phyloP scores from a whole-genome alignment of 306 rosid genomes.

The Pterocarpus macrocarpus region DNA sequence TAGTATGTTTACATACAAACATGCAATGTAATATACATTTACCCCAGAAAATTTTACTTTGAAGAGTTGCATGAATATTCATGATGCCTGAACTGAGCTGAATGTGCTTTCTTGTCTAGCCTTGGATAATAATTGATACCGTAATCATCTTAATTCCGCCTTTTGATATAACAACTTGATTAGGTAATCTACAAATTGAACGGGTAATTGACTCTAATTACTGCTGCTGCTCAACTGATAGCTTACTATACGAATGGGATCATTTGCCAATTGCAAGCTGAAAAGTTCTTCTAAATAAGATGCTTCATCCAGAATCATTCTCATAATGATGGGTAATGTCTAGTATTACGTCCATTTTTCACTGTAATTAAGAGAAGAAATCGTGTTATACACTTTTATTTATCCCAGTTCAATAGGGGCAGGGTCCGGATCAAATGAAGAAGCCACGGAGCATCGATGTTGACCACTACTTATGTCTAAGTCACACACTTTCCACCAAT shows the following conservation, averaged over 20 bases:
- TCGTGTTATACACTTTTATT: background rate
- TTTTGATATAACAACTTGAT: background rate
- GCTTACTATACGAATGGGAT: too few species aligned
- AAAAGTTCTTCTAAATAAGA: too few species aligned
- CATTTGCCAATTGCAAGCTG: background rate
- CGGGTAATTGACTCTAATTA: background rate
- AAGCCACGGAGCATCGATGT: background rate
- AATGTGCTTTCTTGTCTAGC: background rate
- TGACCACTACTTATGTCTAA: slow-evolving; percentile 18
- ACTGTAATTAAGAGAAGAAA: background rate
- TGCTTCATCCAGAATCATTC: background rate
- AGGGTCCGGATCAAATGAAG: background rate
- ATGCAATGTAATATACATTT: background rate
- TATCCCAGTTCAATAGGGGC: background rate
- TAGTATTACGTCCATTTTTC: background rate
- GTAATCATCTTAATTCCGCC: background rate
- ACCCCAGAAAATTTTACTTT: too few species aligned
- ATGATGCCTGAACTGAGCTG: slow-evolving; percentile 4
- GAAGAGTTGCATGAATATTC: background rate
- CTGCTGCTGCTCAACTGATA: background rate
- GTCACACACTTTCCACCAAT: slow-evolving; percentile 24
- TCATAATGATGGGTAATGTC: background rate
- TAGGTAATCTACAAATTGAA: background rate
- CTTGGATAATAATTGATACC: background rate
- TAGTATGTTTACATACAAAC: background rate